Evolutionary conservation across 306 rosid species (phyloP).

Genomic region (Trifolium repens): DNA sequence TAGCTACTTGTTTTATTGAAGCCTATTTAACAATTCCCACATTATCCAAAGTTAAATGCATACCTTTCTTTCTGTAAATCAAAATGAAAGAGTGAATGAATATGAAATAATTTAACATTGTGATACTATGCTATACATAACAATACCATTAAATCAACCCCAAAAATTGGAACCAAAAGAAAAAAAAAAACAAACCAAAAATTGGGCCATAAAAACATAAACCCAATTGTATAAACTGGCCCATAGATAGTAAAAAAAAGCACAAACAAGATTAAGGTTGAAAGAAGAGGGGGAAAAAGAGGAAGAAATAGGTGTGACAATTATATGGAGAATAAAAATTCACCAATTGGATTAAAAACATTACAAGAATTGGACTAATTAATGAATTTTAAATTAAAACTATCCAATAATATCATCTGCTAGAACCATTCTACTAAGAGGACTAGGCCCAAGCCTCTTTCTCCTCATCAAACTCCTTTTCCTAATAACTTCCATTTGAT

Average conservation of each 20-base stretch:
- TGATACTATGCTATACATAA: conserved; percentile 25
- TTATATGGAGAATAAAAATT: neutral
- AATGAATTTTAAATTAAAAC: conserved; percentile 17
- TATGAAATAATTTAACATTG: conserved; percentile 19
- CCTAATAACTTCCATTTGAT: conserved; percentile 86
- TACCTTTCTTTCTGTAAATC: neutral
- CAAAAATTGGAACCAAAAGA: neutral
- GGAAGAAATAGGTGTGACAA: conserved; percentile 3
- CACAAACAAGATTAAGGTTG: neutral
- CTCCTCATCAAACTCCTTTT: conserved; percentile 68
- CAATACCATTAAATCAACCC: conserved; percentile 1
- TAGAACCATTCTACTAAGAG: conserved; percentile 77
- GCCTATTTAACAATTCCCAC: neutral
- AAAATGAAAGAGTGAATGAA: neutral
- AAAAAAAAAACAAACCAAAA: conserved; percentile 1
- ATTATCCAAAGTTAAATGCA: neutral
- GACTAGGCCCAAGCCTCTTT: conserved; percentile 87
- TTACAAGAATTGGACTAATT: conserved; percentile 20
- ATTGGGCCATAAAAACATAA: conserved; percentile 31
- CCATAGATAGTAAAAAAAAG: neutral
- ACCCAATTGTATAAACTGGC: conserved; percentile 22
- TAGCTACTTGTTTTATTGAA: neutral
- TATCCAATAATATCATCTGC: conserved; percentile 52
- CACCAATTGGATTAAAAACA: conserved; percentile 38
- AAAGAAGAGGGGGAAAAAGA: neutral